Evolutionary conservation across 768 basidiomycete species (phyloP), one percentile per base, ranked within the genome.

Genomic region (Amanita molliuscula): DNA sequence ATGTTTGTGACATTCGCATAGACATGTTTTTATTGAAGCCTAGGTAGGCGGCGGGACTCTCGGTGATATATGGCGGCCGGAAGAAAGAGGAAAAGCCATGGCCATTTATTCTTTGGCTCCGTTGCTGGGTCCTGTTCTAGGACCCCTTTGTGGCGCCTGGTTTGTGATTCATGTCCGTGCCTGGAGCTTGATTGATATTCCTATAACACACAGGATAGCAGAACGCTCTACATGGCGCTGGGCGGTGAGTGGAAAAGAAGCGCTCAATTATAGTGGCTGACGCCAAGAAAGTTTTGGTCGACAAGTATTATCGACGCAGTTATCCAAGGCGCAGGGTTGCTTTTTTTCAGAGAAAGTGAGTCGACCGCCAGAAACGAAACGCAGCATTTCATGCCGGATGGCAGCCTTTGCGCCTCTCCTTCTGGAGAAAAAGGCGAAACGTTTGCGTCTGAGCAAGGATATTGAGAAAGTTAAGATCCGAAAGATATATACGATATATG

Each of bases 201-300:
- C n/a, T 15, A 11, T 10, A 1, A 20, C 16, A n/a, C n/a, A 43
- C n/a, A 73, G 72, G 71, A 75, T 88, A 23, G 77, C 78, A 0
- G 67, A 84, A 35, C 67, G 65, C 33, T 74, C 81, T 0, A 80
- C 79, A 0, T 87, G 84, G 84, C 67, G 81, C 61, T 86, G 82
- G 83, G 82, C 84, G 29, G 78, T 77, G 61, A 36, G 77, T 69
- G 3, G 31, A 10, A 37, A 34, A 25, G 8, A 18, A 16, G 16
- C 13, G 7, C n/a, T 13, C 16, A 3, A 18, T 13, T 18, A 28
- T 4, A 2, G 41, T 2, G 16, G 6, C 43, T 38, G 18, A 47
- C 38, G 3, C 31, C n/a, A 44, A 49, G 29, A 36, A 55, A 79
- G 73, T 88, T 86, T 61, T 84, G 82, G 77, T 75, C 81, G 0